phyloP scores from a whole-genome alignment of 176 grass and related monocot species.

The Bonia amplexicaulis region DNA sequence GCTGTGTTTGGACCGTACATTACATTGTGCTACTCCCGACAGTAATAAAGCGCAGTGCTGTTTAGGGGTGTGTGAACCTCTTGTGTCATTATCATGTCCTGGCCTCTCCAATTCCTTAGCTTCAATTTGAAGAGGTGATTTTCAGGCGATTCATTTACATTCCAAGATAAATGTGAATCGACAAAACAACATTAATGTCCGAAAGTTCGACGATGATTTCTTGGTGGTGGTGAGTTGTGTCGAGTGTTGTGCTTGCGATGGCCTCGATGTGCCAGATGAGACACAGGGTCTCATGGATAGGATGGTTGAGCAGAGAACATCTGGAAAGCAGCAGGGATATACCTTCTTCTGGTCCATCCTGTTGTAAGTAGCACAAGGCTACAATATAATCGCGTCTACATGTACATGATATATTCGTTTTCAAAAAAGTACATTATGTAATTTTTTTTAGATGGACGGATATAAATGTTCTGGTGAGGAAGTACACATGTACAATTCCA shows the following conservation, averaged over 20 bases:
- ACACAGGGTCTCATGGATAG: not conserved
- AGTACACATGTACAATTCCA: not conserved
- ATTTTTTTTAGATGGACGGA: not conserved
- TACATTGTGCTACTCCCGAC: not conserved
- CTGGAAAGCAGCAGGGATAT: not conserved
- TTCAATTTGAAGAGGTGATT: not conserved
- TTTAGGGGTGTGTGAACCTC: not conserved
- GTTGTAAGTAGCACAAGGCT: not conserved
- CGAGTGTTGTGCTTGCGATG: too few relatives aligned
- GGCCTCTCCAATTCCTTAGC: not conserved
- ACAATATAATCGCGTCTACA: not conserved
- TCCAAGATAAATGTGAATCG: not conserved
- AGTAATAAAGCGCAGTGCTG: slow-evolving; percentile 9
- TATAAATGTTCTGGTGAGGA: not conserved
- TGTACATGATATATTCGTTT: too few relatives aligned
- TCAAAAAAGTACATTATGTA: not conserved
- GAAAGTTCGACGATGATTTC: not conserved
- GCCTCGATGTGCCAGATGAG: not conserved
- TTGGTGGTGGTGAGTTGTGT: not conserved
- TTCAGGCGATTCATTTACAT: not conserved
- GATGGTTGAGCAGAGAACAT: not conserved
- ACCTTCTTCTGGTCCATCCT: not conserved
- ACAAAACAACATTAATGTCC: not conserved
- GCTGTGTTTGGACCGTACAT: not conserved
- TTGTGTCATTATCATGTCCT: not conserved